Base-by-base conservation (phyloP, 202 grass and related monocot genomes). In the Brachypodium distachyon region DNA sequence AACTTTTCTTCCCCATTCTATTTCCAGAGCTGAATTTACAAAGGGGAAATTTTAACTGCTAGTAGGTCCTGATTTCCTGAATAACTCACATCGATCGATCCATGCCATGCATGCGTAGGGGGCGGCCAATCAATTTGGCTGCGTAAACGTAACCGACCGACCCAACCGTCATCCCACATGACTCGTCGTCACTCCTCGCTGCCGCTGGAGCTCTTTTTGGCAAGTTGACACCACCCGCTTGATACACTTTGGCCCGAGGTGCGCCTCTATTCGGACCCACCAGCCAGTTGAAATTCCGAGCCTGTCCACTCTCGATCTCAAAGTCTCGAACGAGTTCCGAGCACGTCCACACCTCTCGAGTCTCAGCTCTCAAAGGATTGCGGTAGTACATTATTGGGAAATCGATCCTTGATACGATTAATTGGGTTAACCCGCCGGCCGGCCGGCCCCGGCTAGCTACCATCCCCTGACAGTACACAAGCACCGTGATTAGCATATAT, bases 191-290 rank as follows among this genome's bases (percentile, higher is more conserved):
- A 10, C 22, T 48, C 62, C 12, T 21, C 62, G n/a, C 38, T 53
- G 49, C 38, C 66, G 54, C 40, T 63, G 78, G 67, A 83, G 73
- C 85, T 63, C 85, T 12, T 77, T 78, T 52, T 16, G 59, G 59
- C 79, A 83, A 83, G 79, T 78, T 77, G 67, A 58, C 31, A 47
- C 64, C 71, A 31, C 62, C 77, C 77, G 70, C 82, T 72, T 72
- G 74, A 44, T 22, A 31, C n/a, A 12, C 27, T 27, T 34, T 12
- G 72, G 31, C 25, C 12, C 17, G 9, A 12, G 55, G 29, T 39
- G 67, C 46, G 16, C 40, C 9, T 14, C 38, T 55, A 29, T 52
- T 65, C 77, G 60, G 61, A 25, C 51, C 61, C 51, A 72, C 23
- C 32, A 57, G 40, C 21, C 39, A 16, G 40, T 44, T 59, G 51